Evolutionary conservation across 2,329 filamentous ascomycete genomes (phyloP), one percentile per base, ranked within the genome.

Genomic region (Thelonectria discophora): DNA sequence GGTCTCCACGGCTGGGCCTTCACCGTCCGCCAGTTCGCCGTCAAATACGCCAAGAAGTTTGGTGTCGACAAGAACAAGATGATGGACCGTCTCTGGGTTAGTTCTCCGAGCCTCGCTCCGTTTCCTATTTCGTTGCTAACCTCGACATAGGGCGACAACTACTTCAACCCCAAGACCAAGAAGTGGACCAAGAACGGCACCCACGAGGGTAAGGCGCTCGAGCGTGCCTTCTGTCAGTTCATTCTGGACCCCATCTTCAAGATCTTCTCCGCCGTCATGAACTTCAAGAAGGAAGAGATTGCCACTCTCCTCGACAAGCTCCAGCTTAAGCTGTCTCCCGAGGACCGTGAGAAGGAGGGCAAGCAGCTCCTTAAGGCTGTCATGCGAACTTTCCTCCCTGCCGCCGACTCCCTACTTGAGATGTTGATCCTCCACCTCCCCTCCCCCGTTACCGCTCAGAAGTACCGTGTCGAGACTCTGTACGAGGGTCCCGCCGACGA

Each of bases 391-490:
- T 99, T 98, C 92, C 86, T 99, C 79, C 95, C 95, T 73, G 95
- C 95, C 76, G 95, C 95, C 73, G 95, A 99, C 82, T 96, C 94
- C 75, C 91, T 99, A 71, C 84, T 99, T 80, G 95, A 99, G 88
- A 99, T 99, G 95, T 97, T 99, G 93, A 94, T 98, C 85, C 91
- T 99, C 78, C 95, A 99, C 84, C 88, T 99, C 77, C 95, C 95
- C 76, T 98, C 95, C 71, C 95, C 95, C 79, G 88, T 93, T 75
- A 97, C 92, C 70, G 95, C 95, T 73, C 95, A 99, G 88, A 91
- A 86, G 82, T 99, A 99, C 88, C 95, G 95, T 90, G 90, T 88
- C 77, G 95, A 98, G 89, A 97, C 94, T 79, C 88, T 99, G 71
- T 99, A 99, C 86, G 95, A 99, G 88, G 95, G 95, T 88, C 95